Evolutionary conservation across 73 alveolate species (phyloP), one percentile per base, ranked within the genome.

Genomic region (Stentor roeselii): DNA sequence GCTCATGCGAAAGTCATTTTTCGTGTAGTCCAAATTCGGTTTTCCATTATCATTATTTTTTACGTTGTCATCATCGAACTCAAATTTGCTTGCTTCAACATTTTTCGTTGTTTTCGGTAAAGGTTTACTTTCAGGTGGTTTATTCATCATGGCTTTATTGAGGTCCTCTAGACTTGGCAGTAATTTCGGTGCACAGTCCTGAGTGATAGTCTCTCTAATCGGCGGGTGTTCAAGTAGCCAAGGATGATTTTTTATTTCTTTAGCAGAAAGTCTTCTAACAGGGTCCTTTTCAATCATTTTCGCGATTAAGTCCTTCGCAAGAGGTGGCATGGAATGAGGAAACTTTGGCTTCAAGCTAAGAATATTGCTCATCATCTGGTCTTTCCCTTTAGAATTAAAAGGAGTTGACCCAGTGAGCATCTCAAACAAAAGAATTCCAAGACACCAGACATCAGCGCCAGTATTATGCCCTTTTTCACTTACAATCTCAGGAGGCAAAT

Each of bases 401-500:
- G 91, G 93, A 75, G 91, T 78, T 35, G 42, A 67, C 35, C 93
- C 93, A 32, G 87, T 41, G 30, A 86, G 90, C 89, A 86, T 83
- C 74, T 86, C 92, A 86, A 76, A 86, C 2, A 86, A 75, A n/a
- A 86, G 77, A 27, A 86, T 86, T 6, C 92, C 92, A 6, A 86
- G 32, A 84, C 89, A 83, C 92, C 92, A 86, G 3, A 86, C 61
- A 15, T 86, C 92, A 15, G 83, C 61, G 59, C 75, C 78, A 27
- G 78, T 82, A 61, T 50, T 67, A 15, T 76, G 83, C 37, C 85
- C 86, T 42, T 84, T 14, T 3, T 82, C 76, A 3, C 35, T 35
- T 15, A 88, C 74, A 90, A 91, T 91, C 37, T 91, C 96, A 59
- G 96, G 96, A 39, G 96, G 91, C 42, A 91, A 82, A 40, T 91